Percentiles rank a stretch among this genome's conserved stretches.
These are phyloP conservation scores for Xylaria grammica DNA, from an alignment of 495 filamentous ascomycete species.

Conservation along the genomic window DNA sequence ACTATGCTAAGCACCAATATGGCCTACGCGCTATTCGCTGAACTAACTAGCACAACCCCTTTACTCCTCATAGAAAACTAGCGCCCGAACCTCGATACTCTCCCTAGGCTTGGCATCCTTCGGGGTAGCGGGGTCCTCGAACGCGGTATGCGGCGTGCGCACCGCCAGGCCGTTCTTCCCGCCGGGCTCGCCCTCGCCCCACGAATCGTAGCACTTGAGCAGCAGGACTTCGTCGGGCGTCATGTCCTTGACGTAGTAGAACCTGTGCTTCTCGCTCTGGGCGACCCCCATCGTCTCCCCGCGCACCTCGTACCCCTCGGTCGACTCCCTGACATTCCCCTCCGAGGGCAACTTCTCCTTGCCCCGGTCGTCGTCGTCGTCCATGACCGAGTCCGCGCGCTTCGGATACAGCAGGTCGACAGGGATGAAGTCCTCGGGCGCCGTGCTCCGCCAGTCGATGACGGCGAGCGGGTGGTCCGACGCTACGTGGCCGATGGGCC, in stretches of 20 bases:
- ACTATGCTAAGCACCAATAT: too few species aligned
- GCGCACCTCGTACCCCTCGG: conserved; percentile 51
- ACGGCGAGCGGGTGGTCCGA: conserved; percentile 72
- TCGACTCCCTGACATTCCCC: conserved; percentile 33
- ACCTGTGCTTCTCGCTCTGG: conserved; percentile 63
- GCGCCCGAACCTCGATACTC: conserved; percentile 86
- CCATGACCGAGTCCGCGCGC: conserved; percentile 44
- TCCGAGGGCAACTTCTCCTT: conserved; percentile 47
- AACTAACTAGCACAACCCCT: too few species aligned
- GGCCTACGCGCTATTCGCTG: too few species aligned
- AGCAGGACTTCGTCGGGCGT: conserved; percentile 74
- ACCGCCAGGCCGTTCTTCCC: conserved; percentile 59
- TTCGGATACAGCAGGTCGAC: conserved; percentile 77
- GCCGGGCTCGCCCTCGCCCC: conserved; percentile 54
- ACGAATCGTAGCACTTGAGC: conserved; percentile 82
- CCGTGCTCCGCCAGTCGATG: conserved; percentile 66
- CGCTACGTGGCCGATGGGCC: conserved; percentile 70
- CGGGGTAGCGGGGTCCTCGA: conserved; percentile 71
- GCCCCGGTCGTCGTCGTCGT: conserved; percentile 35
- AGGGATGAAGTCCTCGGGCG: conserved; percentile 66
- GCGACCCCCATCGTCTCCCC: conserved; percentile 53
- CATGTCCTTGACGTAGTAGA: conserved; percentile 86
- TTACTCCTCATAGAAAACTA: conserved; percentile 67
- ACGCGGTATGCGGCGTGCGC: conserved; percentile 83
- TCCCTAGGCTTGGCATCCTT: conserved; percentile 66